A percentile compares a stretch with the other conserved stretches of the same genome.
Conservation (phyloP, 371 early-diverging fungal genomes). For the Dinochytrium kinnereticum region DNA sequence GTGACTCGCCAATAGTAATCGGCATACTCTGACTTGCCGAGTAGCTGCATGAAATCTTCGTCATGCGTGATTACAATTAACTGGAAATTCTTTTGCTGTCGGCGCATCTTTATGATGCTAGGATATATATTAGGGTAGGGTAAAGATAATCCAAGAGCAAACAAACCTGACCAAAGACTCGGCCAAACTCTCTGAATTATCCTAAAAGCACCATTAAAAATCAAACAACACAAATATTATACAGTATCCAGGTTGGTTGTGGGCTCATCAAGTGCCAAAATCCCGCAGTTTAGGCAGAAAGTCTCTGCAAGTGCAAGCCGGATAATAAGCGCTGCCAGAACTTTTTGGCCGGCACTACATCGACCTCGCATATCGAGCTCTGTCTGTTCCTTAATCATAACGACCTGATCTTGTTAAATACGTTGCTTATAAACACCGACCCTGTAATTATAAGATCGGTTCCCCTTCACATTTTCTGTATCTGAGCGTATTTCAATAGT, state of each 20-base stretch:
- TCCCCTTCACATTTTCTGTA: constrained; percentile 69
- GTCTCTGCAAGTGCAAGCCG: constrained; percentile 98
- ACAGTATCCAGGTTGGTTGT: constrained; percentile 96
- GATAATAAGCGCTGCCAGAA: constrained; percentile 96
- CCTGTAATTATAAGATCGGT: constrained; percentile 90
- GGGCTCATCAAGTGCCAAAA: constrained; percentile 99
- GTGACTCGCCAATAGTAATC: constrained; percentile 84
- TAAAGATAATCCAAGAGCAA: neutral
- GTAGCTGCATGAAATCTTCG: constrained; percentile 91
- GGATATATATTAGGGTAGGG: constrained; percentile 3
- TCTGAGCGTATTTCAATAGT: constrained; percentile 94
- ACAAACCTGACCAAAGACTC: constrained; percentile 75
- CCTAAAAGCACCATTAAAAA: constrained; percentile 40
- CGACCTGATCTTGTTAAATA: constrained; percentile 63
- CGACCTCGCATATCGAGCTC: constrained; percentile 96
- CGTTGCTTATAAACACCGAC: constrained; percentile 48
- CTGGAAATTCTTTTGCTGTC: constrained; percentile 92
- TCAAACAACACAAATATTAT: neutral
- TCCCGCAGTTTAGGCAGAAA: constrained; percentile 93
- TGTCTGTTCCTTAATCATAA: constrained; percentile 93
- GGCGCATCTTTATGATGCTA: constrained; percentile 80
- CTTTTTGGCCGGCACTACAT: constrained; percentile 99
- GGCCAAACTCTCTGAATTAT: constrained; percentile 93
- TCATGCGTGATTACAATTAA: constrained; percentile 99
- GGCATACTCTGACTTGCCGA: constrained; percentile 79